A percentile compares a stretch with the other conserved stretches of the same genome.
Evolutionary conservation across 495 filamentous ascomycete species (phyloP).

Genomic region (Pseudoneurospora amorphoporcata): DNA sequence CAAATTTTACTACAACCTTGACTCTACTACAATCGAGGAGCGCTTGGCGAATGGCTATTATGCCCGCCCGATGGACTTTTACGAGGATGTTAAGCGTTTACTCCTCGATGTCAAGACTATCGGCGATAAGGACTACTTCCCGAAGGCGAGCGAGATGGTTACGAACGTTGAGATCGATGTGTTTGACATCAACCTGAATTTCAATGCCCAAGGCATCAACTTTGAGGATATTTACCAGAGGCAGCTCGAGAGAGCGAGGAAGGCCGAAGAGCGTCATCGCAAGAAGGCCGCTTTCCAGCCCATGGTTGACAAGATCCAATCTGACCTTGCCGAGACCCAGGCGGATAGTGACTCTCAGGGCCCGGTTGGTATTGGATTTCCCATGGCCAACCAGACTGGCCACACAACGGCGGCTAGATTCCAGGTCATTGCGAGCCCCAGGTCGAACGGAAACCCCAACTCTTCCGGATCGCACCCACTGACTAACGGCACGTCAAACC

Average conservation of each 20-base stretch:
- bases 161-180: conserved; percentile 91
- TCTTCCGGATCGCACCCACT: conserved; percentile 35
- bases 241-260: conserved; percentile 59
- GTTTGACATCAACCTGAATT: conserved; percentile 52
- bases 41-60: conserved; percentile 93
- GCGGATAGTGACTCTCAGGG: conserved; percentile 35
- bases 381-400: conserved; percentile 32
- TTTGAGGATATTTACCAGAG: conserved; percentile 54
- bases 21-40: conserved; percentile 88
- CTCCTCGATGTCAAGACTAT: conserved; percentile 69
- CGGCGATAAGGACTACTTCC: conserved; percentile 62
- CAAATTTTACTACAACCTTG: conserved; percentile 90
- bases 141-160: conserved; percentile 82
- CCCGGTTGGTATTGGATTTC: conserved; percentile 51
- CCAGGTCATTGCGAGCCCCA: conserved; percentile 35
- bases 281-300: conserved; percentile 41
- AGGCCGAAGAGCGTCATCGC: conserved; percentile 49
- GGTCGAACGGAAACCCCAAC: conserved; percentile 39
- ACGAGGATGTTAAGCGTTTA: conserved; percentile 72
- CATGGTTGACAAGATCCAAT: conserved; percentile 26
- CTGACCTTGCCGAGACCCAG: conserved; percentile 20
- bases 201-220: conserved; percentile 29
- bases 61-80: conserved; percentile 75
- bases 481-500: conserved; percentile 60
- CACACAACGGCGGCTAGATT: conserved; percentile 38